phyloP scores from a whole-genome alignment of 169 alveolate species.

The Plasmodium vivax region DNA sequence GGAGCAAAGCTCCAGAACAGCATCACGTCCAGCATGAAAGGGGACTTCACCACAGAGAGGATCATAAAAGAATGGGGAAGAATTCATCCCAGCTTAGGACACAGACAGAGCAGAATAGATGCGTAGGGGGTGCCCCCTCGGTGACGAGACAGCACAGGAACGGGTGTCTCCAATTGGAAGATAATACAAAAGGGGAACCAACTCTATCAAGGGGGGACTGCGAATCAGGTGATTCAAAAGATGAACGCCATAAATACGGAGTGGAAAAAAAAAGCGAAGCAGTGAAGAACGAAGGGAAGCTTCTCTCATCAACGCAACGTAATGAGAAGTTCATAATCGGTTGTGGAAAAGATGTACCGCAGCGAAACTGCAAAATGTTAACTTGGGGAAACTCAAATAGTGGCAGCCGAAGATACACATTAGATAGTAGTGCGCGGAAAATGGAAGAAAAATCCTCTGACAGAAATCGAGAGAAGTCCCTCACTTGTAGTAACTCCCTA shows the following conservation, averaged over 20 bases:
- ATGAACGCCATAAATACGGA: neutral
- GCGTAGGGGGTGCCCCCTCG: neutral
- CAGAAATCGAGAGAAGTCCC: neutral
- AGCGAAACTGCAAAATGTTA: neutral
- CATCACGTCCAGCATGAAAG: neutral
- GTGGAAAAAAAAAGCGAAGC: neutral
- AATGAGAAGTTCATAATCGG: neutral
- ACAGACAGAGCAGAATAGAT: neutral
- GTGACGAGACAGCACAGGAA: neutral
- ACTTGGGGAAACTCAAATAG: neutral
- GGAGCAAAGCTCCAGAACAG: neutral
- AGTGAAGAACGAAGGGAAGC: neutral
- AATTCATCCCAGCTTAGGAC: neutral
- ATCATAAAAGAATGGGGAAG: neutral
- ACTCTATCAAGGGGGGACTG: neutral
- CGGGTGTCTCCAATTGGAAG: neutral
- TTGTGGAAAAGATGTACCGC: neutral
- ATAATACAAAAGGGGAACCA: neutral
- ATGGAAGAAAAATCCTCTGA: neutral
- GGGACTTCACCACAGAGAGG: neutral
- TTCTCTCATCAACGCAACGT: neutral
- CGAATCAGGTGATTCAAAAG: neutral
- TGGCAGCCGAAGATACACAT: neutral
- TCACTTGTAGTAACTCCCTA: neutral
- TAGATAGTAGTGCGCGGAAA: neutral